phyloP scores from a whole-genome alignment of 2,329 filamentous ascomycete genomes.

The Beauveria rudraprayagi region DNA sequence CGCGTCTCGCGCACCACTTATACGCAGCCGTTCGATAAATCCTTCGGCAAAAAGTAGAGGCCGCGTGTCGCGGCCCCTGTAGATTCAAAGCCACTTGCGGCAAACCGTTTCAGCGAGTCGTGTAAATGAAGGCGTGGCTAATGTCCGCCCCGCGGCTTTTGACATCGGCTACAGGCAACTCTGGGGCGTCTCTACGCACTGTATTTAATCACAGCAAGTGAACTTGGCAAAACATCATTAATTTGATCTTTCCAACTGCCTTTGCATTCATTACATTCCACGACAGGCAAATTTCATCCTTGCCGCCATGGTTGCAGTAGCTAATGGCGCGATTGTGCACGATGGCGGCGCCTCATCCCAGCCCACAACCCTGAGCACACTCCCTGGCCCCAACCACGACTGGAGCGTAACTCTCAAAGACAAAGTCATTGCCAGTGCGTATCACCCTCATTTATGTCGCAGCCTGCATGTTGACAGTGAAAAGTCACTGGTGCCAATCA shows the following conservation, averaged over 20 bases:
- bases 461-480: neutral
- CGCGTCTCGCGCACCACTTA: neutral
- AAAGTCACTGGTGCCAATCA: conserved; percentile 34
- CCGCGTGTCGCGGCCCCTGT: neutral
- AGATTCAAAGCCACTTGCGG: neutral
- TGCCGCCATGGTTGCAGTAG: neutral
- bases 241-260: neutral
- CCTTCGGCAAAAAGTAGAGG: too few relatives aligned
- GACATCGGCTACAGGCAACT: neutral
- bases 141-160: neutral
- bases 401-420: conserved; percentile 26
- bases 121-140: neutral
- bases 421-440: conserved; percentile 32
- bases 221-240: neutral
- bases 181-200: too few relatives aligned
- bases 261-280: neutral
- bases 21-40: neutral
- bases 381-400: conserved; percentile 26
- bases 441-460: neutral
- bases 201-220: neutral
- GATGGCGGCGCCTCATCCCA: neutral
- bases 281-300: neutral
- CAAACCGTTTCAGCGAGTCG: neutral
- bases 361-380: conserved; percentile 21
- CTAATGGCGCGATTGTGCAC: neutral